A percentile compares a stretch with the other conserved stretches of the same genome.
Evolutionary conservation across 2,329 filamentous ascomycete genomes (phyloP).

Genomic region (Chaetothyriales sp.): DNA sequence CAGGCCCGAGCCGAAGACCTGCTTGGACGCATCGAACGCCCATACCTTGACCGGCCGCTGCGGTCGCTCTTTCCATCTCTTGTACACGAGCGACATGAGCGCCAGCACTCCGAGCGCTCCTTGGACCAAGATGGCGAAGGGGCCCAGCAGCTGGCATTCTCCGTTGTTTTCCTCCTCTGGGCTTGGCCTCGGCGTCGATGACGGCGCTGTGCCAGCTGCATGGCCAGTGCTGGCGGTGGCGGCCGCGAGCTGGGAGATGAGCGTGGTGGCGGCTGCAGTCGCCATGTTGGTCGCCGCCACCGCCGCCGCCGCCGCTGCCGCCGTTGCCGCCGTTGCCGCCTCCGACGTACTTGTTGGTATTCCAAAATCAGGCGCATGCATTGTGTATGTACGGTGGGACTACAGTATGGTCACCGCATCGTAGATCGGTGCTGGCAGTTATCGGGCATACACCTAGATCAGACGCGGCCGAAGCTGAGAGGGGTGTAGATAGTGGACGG

Average conservation of each 20-base stretch:
- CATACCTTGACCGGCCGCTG: slow-evolving; percentile 90
- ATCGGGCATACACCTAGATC: too few species aligned
- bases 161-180: slow-evolving; percentile 39
- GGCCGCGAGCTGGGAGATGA: slow-evolving; percentile 5
- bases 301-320: too few species aligned
- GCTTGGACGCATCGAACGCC: slow-evolving; percentile 96
- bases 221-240: slow-evolving; percentile 11
- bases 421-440: neutral
- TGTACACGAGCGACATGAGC: slow-evolving; percentile 75
- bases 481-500: too few species aligned
- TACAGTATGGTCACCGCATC: neutral
- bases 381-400: neutral
- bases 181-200: slow-evolving; percentile 16
- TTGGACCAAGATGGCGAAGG: slow-evolving; percentile 85
- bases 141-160: slow-evolving; percentile 75
- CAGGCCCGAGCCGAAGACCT: slow-evolving; percentile 84
- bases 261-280: slow-evolving; percentile 6
- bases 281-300: slow-evolving; percentile 3
- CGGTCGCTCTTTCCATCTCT: slow-evolving; percentile 81
- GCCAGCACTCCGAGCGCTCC: slow-evolving; percentile 72
- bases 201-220: neutral
- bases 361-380: neutral
- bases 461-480: too few species aligned
- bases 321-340: neutral
- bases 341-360: neutral